phyloP scores from a whole-genome alignment of 75 land plant genomes.

The Cryptomeria japonica region DNA sequence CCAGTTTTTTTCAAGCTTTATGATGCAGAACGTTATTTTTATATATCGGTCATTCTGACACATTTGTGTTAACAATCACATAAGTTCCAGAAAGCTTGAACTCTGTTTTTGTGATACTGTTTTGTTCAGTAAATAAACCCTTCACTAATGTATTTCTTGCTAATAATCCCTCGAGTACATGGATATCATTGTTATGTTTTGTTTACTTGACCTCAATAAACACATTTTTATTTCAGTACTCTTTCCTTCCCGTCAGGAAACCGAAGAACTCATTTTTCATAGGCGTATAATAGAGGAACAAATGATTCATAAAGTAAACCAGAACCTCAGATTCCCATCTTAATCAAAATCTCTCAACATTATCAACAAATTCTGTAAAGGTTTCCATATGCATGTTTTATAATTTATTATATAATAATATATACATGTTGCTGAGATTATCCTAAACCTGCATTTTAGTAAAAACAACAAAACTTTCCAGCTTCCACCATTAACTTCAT shows the following conservation, averaged over 20 bases:
- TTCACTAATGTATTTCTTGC: not conserved
- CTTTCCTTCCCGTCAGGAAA: not conserved
- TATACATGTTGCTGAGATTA: not conserved
- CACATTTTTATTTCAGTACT: not conserved
- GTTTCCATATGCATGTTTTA: not conserved
- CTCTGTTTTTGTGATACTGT: not conserved
- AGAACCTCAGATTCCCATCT: not conserved
- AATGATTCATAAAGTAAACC: not conserved
- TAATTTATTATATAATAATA: not conserved
- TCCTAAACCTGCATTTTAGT: not conserved
- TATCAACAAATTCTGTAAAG: not conserved
- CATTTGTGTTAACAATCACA: not conserved
- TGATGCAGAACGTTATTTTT: not conserved
- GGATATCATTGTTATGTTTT: not conserved
- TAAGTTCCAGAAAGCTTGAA: not conserved
- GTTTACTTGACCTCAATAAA: not conserved
- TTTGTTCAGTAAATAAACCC: not conserved
- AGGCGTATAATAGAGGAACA: not conserved
- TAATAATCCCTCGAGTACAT: not conserved
- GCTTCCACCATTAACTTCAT: not conserved
- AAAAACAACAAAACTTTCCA: not conserved
- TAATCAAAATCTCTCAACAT: not conserved
- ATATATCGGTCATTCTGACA: not conserved
- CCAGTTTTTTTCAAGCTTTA: not conserved
- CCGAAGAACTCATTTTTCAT: not conserved